These are phyloP conservation scores for Dictyostelium citrinum DNA, from an alignment of 78 protist species.

Conservation along the genomic window DNA sequence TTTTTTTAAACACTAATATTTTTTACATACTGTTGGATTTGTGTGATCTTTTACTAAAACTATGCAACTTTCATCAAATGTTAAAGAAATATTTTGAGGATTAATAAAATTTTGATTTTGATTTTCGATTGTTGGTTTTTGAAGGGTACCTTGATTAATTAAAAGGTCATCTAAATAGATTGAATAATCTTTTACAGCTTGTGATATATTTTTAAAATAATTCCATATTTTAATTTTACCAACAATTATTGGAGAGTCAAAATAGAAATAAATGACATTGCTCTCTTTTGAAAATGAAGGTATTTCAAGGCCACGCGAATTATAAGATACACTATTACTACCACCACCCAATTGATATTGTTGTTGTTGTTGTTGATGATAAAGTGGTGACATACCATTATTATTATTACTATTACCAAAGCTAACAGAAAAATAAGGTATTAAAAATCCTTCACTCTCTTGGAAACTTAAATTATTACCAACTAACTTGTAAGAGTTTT, in stretches of 20 bases:
- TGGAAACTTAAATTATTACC: conserved; percentile 56
- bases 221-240: conserved; percentile 82
- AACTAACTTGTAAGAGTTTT: conserved; percentile 26
- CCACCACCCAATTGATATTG: background rate
- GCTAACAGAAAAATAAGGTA: conserved; percentile 50
- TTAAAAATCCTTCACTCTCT: conserved; percentile 80
- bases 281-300: conserved; percentile 24
- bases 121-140: background rate
- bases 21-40: background rate
- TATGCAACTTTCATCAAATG: background rate
- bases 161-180: conserved; percentile 57
- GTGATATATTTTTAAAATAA: conserved; percentile 50
- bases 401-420: background rate
- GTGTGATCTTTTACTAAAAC: background rate
- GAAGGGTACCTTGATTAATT: conserved; percentile 49
- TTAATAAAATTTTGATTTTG: background rate
- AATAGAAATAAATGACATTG: conserved; percentile 7
- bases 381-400: background rate
- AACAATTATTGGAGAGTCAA: conserved; percentile 67
- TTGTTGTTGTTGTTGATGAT: background rate
- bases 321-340: background rate
- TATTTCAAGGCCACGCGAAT: conserved; percentile 5
- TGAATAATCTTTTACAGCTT: conserved; percentile 73
- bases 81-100: background rate
- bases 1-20: background rate